phyloP scores from a whole-genome alignment of 2,329 filamentous ascomycete species.

The Diaporthe vexans region DNA sequence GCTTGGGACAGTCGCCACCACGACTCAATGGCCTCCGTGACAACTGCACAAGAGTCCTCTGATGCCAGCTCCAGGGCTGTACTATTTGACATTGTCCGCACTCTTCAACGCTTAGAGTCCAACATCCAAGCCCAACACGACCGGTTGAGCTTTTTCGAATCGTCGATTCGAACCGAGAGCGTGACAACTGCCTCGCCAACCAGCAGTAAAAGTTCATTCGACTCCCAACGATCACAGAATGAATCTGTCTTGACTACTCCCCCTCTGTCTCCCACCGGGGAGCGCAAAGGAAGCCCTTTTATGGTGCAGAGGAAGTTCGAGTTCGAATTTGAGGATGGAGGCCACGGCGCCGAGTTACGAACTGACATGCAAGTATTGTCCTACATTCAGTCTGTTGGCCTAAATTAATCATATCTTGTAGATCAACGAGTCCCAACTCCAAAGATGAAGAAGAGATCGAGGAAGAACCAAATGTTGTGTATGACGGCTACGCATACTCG shows the following conservation, averaged over 20 bases:
- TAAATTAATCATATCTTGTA: slow-evolving; percentile 16
- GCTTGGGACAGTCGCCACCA: background rate
- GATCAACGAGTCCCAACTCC: slow-evolving; percentile 4
- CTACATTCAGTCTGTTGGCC: background rate
- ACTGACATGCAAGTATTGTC: slow-evolving; percentile 7
- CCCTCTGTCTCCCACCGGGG: background rate
- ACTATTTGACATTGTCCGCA: slow-evolving; percentile 8
- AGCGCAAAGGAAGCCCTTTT: slow-evolving; percentile 11
- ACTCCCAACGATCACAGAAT: slow-evolving; percentile 9
- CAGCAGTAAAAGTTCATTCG: background rate
- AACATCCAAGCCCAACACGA: slow-evolving; percentile 14
- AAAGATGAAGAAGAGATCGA: slow-evolving; percentile 14
- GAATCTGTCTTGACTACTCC: slow-evolving; percentile 5
- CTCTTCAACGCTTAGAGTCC: slow-evolving; percentile 18
- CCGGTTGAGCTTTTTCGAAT: slow-evolving; percentile 15
- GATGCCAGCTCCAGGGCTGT: slow-evolving; percentile 11
- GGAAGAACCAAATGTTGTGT: slow-evolving; percentile 14
- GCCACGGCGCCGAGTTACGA: background rate
- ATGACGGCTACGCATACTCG: slow-evolving; percentile 18
- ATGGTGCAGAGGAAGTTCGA: slow-evolving; percentile 15
- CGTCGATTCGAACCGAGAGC: slow-evolving; percentile 13
- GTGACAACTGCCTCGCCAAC: slow-evolving; percentile 14
- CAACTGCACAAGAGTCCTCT: slow-evolving; percentile 9
- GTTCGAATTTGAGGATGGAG: slow-evolving; percentile 9
- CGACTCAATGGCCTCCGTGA: slow-evolving; percentile 7